Base-by-base conservation (phyloP, 2,329 filamentous ascomycete genomes). In the Coniella vitis region DNA sequence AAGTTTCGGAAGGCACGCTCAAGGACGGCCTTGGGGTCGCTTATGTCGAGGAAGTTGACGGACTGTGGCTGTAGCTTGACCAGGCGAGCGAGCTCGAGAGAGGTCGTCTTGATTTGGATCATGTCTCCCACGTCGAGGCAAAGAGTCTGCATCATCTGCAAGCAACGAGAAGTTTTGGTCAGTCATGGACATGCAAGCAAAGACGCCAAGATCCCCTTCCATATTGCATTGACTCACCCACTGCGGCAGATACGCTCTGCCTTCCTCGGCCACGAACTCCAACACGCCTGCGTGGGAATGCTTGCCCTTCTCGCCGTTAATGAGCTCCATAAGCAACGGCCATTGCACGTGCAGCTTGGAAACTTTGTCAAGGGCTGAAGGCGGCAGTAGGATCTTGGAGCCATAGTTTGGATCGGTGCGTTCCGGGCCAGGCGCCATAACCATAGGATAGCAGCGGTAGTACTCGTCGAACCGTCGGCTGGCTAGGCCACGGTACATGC, bases 41-140 rank as follows among this genome's bases (percentile, higher is more conserved):
- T 91, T 63, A 98, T 97, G 39, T 97, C 91, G 55, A 98, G 85
- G 69, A 98, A 98, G 59, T 85, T 86, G 45, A 87, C 83, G 19
- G 88, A 90, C 69, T 98, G 93, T 0, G 93, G 88, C 70, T 98
- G 91, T 8, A 98, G 80, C 70, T 98, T 98, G 72, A 98, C 94
- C 67, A 95, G 85, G 55, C 84, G 84, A 31, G 93, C 93, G 0
- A 91, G 83, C 44, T 90, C 87, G 14, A 98, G 79, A 37, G 95
- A 91, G 2, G 93, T 97, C 8, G 89, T 94, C 68, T 94, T 94
- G 66, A 96, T 84, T 69, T 98, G 90, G 3, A 98, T 78, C 60
- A 98, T 83, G 62, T 98, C 93, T 45, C 93, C 93, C 1, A 91
- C 88, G 51, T 97, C 91, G 48, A 98, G 81, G 2, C 79, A 73